Evolutionary conservation across 2,329 filamentous ascomycete species (phyloP).

Genomic region (Verticillium alfalfae): DNA sequence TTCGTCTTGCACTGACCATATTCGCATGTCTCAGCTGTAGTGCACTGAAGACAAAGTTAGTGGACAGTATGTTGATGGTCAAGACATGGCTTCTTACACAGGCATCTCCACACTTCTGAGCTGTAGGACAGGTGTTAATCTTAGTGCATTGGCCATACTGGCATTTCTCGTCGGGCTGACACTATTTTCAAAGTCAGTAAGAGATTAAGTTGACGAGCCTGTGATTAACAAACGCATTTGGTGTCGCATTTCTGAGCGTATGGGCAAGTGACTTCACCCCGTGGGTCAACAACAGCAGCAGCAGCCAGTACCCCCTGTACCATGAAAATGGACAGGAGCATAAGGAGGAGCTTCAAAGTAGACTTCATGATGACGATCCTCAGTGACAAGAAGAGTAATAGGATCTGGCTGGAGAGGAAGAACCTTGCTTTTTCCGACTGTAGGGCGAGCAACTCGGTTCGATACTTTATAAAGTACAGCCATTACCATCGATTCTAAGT

Average conservation of each 20-base stretch:
- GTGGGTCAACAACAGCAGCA: not conserved
- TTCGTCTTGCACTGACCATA: not conserved
- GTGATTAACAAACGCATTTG: not conserved
- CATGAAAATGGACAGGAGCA: slow-evolving; percentile 2
- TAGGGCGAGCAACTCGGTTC: no score
- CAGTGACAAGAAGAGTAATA: not conserved
- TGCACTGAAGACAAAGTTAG: not conserved
- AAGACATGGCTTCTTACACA: not conserved
- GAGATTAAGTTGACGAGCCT: not conserved
- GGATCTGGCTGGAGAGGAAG: not conserved
- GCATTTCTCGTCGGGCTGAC: not conserved
- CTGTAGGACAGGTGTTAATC: no score
- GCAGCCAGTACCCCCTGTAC: not conserved
- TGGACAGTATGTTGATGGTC: not conserved
- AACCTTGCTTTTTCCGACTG: no score
- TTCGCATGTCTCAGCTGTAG: not conserved
- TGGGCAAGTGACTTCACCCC: not conserved
- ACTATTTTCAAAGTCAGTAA: no score
- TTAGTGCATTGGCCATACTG: not conserved
- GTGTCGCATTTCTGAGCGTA: not conserved
- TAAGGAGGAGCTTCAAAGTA: not conserved
- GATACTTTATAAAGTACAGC: not conserved
- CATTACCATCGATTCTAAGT: not conserved
- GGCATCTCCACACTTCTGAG: not conserved
- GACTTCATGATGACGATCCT: not conserved